Evolutionary conservation across 2,329 filamentous ascomycete species (phyloP).

Genomic region (Ascochyta fabae): DNA sequence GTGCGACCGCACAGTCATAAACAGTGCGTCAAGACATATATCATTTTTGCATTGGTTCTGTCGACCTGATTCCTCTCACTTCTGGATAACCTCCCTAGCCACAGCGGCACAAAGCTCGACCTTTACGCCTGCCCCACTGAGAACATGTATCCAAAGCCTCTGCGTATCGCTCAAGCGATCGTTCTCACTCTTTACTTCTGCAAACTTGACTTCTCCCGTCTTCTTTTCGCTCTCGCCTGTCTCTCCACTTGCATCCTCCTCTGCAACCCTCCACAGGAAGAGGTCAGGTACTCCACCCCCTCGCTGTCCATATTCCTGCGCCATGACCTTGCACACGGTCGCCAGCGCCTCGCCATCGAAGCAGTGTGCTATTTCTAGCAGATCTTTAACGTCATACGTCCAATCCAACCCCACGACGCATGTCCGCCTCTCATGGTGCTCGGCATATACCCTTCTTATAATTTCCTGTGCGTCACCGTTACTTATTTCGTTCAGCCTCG

Average conservation of each 20-base stretch:
- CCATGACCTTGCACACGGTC: slow-evolving; percentile 88
- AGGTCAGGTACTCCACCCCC: slow-evolving; percentile 91
- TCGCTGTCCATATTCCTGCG: slow-evolving; percentile 88
- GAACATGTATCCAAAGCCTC: slow-evolving; percentile 93
- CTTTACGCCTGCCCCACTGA: slow-evolving; percentile 80
- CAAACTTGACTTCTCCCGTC: slow-evolving; percentile 73
- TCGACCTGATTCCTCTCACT: not conserved
- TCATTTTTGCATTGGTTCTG: not conserved
- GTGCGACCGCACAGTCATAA: too few relatives aligned
- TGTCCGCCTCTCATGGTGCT: slow-evolving; percentile 73
- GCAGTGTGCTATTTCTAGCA: slow-evolving; percentile 78
- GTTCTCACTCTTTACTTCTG: slow-evolving; percentile 68
- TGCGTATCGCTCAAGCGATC: slow-evolving; percentile 96
- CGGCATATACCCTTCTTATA: slow-evolving; percentile 70
- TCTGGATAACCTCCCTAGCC: slow-evolving; percentile 59
- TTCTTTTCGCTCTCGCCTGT: slow-evolving; percentile 33
- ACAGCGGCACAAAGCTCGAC: slow-evolving; percentile 80
- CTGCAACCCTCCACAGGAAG: slow-evolving; percentile 75
- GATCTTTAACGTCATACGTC: slow-evolving; percentile 80
- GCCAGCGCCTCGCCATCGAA: slow-evolving; percentile 83
- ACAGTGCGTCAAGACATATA: too few relatives aligned
- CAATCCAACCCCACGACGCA: slow-evolving; percentile 93
- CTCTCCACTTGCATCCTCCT: slow-evolving; percentile 10
- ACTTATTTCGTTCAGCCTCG: slow-evolving; percentile 81
- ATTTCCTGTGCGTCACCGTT: slow-evolving; percentile 78